A percentile compares a stretch with the other conserved stretches of the same genome.
phyloP scores from a whole-genome alignment of 306 rosid species.

The Sicyos edulis region DNA sequence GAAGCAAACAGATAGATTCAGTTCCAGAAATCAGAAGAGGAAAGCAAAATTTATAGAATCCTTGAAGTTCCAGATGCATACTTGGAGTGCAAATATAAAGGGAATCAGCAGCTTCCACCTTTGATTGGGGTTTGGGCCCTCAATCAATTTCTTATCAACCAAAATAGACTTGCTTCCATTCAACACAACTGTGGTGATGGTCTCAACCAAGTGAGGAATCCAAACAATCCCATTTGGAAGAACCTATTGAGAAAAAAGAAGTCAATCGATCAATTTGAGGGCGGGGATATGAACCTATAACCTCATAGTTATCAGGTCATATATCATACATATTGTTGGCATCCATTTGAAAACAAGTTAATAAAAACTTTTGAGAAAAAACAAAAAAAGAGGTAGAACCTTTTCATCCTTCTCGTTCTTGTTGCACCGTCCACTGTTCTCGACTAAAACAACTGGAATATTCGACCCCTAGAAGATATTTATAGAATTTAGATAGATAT shows the following conservation, averaged over 20 bases:
- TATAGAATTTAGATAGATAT: slow-evolving; percentile 10
- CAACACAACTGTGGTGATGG: slow-evolving; percentile 57
- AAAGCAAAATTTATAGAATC: background rate
- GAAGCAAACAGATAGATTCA: background rate
- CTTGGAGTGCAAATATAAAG: slow-evolving; percentile 55
- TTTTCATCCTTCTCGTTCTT: slow-evolving; percentile 77
- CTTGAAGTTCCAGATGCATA: slow-evolving; percentile 30
- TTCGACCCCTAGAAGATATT: slow-evolving; percentile 42
- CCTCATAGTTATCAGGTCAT: too few relatives aligned
- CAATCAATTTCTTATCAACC: slow-evolving; percentile 77
- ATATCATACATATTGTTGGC: too few relatives aligned
- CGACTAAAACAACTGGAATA: slow-evolving; percentile 79
- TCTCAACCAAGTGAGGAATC: slow-evolving; percentile 75
- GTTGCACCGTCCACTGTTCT: slow-evolving; percentile 92
- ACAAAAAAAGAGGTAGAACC: slow-evolving; percentile 34
- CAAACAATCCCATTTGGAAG: slow-evolving; percentile 85
- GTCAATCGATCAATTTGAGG: background rate
- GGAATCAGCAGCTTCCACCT: slow-evolving; percentile 75
- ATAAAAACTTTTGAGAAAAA: background rate
- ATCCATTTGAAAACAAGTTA: background rate
- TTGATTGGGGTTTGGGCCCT: slow-evolving; percentile 88
- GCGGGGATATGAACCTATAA: too few relatives aligned
- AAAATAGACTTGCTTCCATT: slow-evolving; percentile 54
- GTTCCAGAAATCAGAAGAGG: background rate
- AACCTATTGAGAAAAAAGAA: slow-evolving; percentile 44